phyloP scores from a whole-genome alignment of 495 filamentous ascomycete species.

The Saxispiralis lemnorum region DNA sequence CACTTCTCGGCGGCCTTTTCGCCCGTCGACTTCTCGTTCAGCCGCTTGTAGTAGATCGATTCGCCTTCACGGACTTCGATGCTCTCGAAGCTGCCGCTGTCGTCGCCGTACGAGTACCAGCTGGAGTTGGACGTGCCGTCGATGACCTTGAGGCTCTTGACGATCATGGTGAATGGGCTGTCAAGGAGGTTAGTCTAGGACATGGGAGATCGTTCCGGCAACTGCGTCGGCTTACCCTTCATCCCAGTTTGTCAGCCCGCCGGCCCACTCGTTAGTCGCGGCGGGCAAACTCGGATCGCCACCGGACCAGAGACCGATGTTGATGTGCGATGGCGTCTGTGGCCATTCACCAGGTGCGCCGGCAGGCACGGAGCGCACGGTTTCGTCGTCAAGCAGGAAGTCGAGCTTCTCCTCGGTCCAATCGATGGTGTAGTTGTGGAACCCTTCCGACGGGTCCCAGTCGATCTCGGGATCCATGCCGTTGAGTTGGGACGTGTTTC shows the following conservation, averaged over 20 bases:
- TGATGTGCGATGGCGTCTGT: slow-evolving; percentile 71
- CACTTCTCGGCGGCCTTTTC: slow-evolving; percentile 7
- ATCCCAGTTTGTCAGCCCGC: slow-evolving; percentile 54
- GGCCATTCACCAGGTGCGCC: slow-evolving; percentile 53
- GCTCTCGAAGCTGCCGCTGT: slow-evolving; percentile 10
- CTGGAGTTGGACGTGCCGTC: slow-evolving; percentile 12
- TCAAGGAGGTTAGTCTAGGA: not conserved
- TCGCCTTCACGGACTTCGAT: slow-evolving; percentile 12
- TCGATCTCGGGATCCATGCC: no score
- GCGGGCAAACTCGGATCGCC: slow-evolving; percentile 36
- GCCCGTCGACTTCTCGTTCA: slow-evolving; percentile 6
- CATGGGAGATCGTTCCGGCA: not conserved
- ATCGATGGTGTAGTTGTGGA: slow-evolving; percentile 65
- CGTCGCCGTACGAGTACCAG: slow-evolving; percentile 13
- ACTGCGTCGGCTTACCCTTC: slow-evolving; percentile 27
- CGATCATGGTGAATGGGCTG: slow-evolving; percentile 17
- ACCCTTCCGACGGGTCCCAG: slow-evolving; percentile 19
- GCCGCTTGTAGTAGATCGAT: slow-evolving; percentile 9
- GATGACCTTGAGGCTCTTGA: slow-evolving; percentile 11
- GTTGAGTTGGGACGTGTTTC: slow-evolving; percentile 45
- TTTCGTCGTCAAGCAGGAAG: slow-evolving; percentile 54
- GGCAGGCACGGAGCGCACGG: slow-evolving; percentile 50
- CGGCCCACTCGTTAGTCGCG: slow-evolving; percentile 55
- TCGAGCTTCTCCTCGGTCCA: slow-evolving; percentile 58
- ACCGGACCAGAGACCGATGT: slow-evolving; percentile 73